Evolutionary conservation across 345 rosid genomes (phyloP).

Genomic region (Pugionium cornutum): DNA sequence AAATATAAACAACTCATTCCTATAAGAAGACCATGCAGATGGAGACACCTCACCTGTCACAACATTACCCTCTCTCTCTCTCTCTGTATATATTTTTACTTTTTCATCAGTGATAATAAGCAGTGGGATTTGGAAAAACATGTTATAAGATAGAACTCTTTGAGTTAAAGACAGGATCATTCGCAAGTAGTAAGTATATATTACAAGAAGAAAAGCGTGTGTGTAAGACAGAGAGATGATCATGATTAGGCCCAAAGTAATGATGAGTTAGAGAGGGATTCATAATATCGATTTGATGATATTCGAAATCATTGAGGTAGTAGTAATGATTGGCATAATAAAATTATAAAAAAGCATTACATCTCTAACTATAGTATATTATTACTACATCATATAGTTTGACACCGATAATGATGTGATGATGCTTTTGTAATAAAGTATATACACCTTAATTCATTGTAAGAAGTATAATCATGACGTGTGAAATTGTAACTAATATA

Average conservation of each 20-base stretch:
- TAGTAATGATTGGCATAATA: constrained; percentile 35
- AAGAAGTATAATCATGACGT: too few relatives aligned
- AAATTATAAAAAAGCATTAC: constrained; percentile 13
- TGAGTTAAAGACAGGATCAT: too few relatives aligned
- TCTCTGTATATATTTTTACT: too few relatives aligned
- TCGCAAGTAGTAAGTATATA: too few relatives aligned
- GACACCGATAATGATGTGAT: constrained; percentile 24
- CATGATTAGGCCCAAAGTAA: constrained; percentile 32
- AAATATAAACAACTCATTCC: constrained; percentile 39
- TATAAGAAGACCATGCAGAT: constrained; percentile 35
- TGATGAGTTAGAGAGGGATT: constrained; percentile 27
- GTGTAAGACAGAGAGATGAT: background rate
- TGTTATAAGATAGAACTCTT: background rate
- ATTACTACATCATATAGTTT: constrained; percentile 9
- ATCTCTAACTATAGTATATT: constrained; percentile 21
- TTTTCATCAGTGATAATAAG: constrained; percentile 21
- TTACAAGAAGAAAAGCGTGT: constrained; percentile 9
- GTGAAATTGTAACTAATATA: too few relatives aligned
- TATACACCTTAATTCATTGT: too few relatives aligned
- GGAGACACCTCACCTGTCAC: constrained; percentile 33
- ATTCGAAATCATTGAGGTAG: constrained; percentile 31
- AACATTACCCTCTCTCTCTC: background rate
- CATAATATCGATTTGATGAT: constrained; percentile 23
- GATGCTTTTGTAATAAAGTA: background rate
- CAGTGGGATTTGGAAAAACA: background rate